phyloP scores from a whole-genome alignment of 371 early-diverging fungal genomes.

The Rhizopus arrhizus region DNA sequence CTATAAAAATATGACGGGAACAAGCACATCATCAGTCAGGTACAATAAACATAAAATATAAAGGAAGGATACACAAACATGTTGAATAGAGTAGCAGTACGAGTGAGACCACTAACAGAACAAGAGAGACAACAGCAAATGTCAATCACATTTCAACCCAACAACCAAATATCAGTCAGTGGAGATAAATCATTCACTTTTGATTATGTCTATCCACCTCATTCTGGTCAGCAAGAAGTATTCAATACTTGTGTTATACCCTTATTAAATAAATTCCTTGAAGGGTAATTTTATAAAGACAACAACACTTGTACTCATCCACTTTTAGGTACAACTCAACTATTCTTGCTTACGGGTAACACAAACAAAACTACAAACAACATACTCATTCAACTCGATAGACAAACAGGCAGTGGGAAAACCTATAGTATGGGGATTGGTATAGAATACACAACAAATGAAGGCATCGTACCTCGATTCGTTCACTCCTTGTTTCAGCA shows the following conservation, averaged over 20 bases:
- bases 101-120: slow-evolving; percentile 76
- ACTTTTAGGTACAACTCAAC: slow-evolving; percentile 74
- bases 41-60: slow-evolving; percentile 2
- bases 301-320: background rate
- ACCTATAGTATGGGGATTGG: slow-evolving; percentile 56
- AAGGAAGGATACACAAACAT: background rate
- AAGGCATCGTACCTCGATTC: slow-evolving; percentile 89
- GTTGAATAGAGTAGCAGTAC: slow-evolving; percentile 66
- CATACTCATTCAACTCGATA: slow-evolving; percentile 2
- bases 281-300: slow-evolving; percentile 73
- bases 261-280: slow-evolving; percentile 79
- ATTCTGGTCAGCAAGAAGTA: slow-evolving; percentile 68
- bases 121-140: slow-evolving; percentile 69
- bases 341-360: slow-evolving; percentile 93
- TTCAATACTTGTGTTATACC: slow-evolving; percentile 71
- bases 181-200: slow-evolving; percentile 77
- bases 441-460: slow-evolving; percentile 37
- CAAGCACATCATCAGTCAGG: slow-evolving; percentile 26
- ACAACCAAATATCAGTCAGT: slow-evolving; percentile 62
- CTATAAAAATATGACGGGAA: background rate
- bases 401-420: slow-evolving; percentile 64
- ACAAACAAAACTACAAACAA: slow-evolving; percentile 61
- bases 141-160: slow-evolving; percentile 60
- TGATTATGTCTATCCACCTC: slow-evolving; percentile 82
- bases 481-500: slow-evolving; percentile 66